A percentile compares a stretch with the other conserved stretches of the same genome.
Evolutionary conservation across 305 asterid genomes (phyloP).

Genomic region (Fraxinus platypoda): DNA sequence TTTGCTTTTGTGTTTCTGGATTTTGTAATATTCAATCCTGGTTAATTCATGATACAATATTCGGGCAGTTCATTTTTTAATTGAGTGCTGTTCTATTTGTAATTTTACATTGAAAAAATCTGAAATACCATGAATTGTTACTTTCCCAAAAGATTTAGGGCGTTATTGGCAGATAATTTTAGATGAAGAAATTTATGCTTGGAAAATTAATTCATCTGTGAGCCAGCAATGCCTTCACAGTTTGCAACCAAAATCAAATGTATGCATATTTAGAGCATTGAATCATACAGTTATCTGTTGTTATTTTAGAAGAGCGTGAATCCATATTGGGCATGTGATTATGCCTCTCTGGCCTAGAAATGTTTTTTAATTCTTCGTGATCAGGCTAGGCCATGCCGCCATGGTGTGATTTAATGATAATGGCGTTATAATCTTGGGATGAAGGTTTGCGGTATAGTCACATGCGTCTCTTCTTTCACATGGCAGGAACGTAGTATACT

Average conservation of each 20-base stretch:
- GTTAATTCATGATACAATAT: neutral
- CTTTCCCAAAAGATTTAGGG: neutral
- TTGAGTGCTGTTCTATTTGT: neutral
- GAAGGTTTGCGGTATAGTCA: neutral
- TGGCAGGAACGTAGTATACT: slow-evolving; percentile 33
- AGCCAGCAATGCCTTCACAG: slow-evolving; percentile 10
- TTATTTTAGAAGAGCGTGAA: neutral
- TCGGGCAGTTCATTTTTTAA: neutral
- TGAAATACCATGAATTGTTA: neutral
- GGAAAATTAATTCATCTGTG: slow-evolving; percentile 12
- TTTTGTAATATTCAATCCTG: neutral
- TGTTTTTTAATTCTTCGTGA: neutral
- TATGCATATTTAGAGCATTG: slow-evolving; percentile 1
- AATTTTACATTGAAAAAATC: neutral
- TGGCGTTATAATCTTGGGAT: neutral
- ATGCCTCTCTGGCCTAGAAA: neutral
- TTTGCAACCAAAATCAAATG: neutral
- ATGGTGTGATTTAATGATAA: neutral
- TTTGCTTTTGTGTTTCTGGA: neutral
- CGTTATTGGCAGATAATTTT: neutral
- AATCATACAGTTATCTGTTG: neutral
- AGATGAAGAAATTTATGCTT: slow-evolving; percentile 1
- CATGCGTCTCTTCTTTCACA: slow-evolving; percentile 8
- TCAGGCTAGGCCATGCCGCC: neutral
- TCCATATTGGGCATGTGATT: neutral